Percentiles rank a stretch among this genome's conserved stretches.
phyloP scores from a whole-genome alignment of 345 rosid genomes.

The Arabidopsis thaliana region TAIR10.1 NC_003074.8:19606001-19606500 shows the following conservation, averaged over 20 bases:
- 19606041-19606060: slow-evolving; percentile 33
- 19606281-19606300: not conserved
- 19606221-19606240: too few relatives aligned
- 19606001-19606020: slow-evolving; percentile 32
- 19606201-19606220: not conserved
- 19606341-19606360: not conserved
- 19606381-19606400: slow-evolving; percentile 22
- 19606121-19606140: not conserved
- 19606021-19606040: slow-evolving; percentile 28
- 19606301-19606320: not conserved
- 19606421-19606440: not conserved
- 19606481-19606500: slow-evolving; percentile 20
- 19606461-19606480: slow-evolving; percentile 8
- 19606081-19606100: not conserved
- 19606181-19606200: not conserved
- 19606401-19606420: slow-evolving; percentile 22
- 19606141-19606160: not conserved
- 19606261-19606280: not conserved
- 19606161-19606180: not conserved
- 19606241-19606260: not conserved
- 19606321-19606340: not conserved
- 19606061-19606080: slow-evolving; percentile 38
- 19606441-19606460: slow-evolving; percentile 16
- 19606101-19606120: not conserved
- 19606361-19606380: not conserved